phyloP scores from a whole-genome alignment of 1,284 basidiomycete species.

The Ceratobasidium sp. region DNA sequence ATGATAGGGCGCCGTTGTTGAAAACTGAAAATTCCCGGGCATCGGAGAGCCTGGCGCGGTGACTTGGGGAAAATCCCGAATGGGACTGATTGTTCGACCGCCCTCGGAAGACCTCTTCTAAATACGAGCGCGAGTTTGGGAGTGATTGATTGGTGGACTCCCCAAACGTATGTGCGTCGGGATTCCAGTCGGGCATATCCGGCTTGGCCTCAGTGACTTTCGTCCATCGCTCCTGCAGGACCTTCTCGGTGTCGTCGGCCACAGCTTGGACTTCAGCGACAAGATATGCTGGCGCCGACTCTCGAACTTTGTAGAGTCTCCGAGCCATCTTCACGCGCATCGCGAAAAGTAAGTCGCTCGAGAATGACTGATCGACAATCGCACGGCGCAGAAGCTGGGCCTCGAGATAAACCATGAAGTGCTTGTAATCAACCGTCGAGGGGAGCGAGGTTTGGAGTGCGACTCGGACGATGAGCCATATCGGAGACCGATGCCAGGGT shows the following conservation, averaged over 20 bases:
- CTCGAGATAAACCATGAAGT: constrained; percentile 63
- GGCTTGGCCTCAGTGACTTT: background rate
- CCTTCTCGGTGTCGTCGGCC: constrained; percentile 44
- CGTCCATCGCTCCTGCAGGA: constrained; percentile 57
- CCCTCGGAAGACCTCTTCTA: constrained; percentile 47
- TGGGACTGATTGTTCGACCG: background rate
- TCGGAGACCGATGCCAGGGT: constrained; percentile 64
- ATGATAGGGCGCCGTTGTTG: background rate
- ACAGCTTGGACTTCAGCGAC: constrained; percentile 49
- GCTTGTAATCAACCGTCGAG: constrained; percentile 59
- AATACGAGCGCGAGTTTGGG: constrained; percentile 51
- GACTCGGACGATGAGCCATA: constrained; percentile 65
- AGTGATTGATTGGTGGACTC: constrained; percentile 57
- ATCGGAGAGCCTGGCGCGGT: background rate
- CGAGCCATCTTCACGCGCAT: constrained; percentile 59
- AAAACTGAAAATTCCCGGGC: background rate
- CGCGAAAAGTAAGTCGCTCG: constrained; percentile 56
- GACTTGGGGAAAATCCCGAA: background rate
- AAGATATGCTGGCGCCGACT: constrained; percentile 49
- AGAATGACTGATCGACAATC: background rate
- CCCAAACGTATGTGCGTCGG: constrained; percentile 52
- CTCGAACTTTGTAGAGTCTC: constrained; percentile 60
- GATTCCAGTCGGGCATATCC: background rate
- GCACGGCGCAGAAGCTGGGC: constrained; percentile 54
- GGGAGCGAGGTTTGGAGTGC: constrained; percentile 61